Conservation (phyloP, 2,329 filamentous ascomycete species). For the Diplodia corticola region DNA sequence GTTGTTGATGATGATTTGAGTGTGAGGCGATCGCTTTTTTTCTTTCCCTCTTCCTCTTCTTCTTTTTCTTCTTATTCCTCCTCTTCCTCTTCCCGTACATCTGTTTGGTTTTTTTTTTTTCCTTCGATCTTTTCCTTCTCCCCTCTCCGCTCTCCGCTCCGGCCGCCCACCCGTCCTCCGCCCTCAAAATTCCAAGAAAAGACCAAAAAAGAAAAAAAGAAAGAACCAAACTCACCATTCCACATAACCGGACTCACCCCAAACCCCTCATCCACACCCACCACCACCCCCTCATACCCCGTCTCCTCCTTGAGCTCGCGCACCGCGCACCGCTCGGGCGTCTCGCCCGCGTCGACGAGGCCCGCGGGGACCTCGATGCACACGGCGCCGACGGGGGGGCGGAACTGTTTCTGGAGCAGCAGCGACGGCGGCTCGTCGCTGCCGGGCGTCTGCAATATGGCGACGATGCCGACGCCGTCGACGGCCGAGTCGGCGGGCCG, state of each 20-base stretch:
- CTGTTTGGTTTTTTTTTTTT: too few relatives aligned
- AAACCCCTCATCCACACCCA: slow-evolving; percentile 36
- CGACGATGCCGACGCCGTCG: slow-evolving; percentile 73
- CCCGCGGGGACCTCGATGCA: slow-evolving; percentile 65
- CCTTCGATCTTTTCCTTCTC: background rate
- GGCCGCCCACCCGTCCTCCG: too few relatives aligned
- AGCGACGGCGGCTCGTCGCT: slow-evolving; percentile 39
- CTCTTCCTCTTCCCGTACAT: background rate
- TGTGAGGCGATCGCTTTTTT: too few relatives aligned
- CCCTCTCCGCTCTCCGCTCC: too few relatives aligned
- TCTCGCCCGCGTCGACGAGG: slow-evolving; percentile 61
- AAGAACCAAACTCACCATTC: slow-evolving; percentile 37
- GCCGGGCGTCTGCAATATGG: slow-evolving; percentile 55
- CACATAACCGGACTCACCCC: slow-evolving; percentile 45
- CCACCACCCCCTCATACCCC: slow-evolving; percentile 57
- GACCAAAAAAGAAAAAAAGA: too few relatives aligned
- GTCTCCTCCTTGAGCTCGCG: slow-evolving; percentile 65
- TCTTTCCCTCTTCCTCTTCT: too few relatives aligned
- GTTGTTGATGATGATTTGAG: too few relatives aligned
- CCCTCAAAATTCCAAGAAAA: too few relatives aligned
- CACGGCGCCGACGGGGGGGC: slow-evolving; percentile 60
- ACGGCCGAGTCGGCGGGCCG: slow-evolving; percentile 62
- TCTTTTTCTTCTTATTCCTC: background rate
- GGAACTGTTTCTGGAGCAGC: slow-evolving; percentile 54
- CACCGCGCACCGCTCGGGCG: slow-evolving; percentile 58